Evolutionary conservation across 768 basidiomycete species (phyloP).

Genomic region (Boletellus emodensis): DNA sequence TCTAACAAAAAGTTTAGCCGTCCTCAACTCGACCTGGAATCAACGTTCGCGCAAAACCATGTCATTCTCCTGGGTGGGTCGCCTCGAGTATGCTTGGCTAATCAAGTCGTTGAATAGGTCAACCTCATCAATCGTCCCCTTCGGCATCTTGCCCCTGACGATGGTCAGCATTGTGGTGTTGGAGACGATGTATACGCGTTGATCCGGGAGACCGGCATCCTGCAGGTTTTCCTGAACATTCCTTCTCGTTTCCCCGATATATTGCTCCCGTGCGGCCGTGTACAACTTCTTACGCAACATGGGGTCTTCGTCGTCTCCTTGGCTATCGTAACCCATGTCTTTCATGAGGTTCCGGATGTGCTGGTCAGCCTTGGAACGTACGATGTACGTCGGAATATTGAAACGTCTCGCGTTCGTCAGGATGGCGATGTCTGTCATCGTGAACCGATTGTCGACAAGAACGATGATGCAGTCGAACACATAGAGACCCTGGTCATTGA

Average conservation of each 20-base stretch:
- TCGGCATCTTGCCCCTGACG: constrained; percentile 14
- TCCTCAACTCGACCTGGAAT: too few species aligned
- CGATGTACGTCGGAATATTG: constrained; percentile 20
- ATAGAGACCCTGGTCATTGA: constrained; percentile 22
- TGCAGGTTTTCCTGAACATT: constrained; percentile 18
- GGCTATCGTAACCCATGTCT: constrained; percentile 19
- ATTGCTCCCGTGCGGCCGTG: constrained; percentile 11
- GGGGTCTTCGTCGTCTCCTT: constrained; percentile 7
- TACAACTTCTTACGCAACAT: constrained; percentile 9
- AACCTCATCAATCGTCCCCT: constrained; percentile 21
- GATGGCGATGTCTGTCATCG: constrained; percentile 20
- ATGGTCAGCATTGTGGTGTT: constrained; percentile 15
- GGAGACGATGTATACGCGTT: constrained; percentile 28
- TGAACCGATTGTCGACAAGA: constrained; percentile 21
- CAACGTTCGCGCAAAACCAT: too few species aligned
- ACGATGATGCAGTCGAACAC: constrained; percentile 23
- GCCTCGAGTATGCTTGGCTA: constrained; percentile 7
- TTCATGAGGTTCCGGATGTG: constrained; percentile 20
- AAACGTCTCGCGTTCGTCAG: constrained; percentile 15
- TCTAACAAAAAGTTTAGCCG: too few species aligned
- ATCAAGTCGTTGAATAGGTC: constrained; percentile 6
- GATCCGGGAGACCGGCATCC: constrained; percentile 21
- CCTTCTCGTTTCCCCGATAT: constrained; percentile 12
- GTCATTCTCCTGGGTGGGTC: neutral
- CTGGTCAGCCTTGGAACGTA: constrained; percentile 22